Evolutionary conservation across 805 yeast species (phyloP).

Genomic region (Grigorovia humatica): DNA sequence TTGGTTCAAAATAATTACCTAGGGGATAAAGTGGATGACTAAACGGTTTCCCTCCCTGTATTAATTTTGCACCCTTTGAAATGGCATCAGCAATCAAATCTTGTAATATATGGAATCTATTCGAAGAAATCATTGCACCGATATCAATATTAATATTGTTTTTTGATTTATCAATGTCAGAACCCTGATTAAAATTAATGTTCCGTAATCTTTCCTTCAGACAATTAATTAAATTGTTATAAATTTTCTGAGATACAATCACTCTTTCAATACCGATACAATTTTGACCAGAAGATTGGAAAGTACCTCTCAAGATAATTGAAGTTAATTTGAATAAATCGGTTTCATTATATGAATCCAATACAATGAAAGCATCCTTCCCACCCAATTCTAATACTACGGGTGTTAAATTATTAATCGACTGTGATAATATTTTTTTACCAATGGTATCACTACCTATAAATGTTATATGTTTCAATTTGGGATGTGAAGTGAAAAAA

Average conservation of each 20-base stretch:
- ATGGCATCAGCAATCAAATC: constrained; percentile 64
- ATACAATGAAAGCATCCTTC: constrained; percentile 79
- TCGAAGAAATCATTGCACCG: constrained; percentile 89
- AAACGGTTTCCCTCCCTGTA: constrained; percentile 73
- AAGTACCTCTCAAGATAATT: constrained; percentile 85
- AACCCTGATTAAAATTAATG: constrained; percentile 57
- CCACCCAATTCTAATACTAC: constrained; percentile 96
- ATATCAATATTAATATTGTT: constrained; percentile 71
- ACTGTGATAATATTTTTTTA: constrained; percentile 72
- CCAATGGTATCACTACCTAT: constrained; percentile 96
- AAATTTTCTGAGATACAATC: constrained; percentile 62
- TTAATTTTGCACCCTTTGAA: constrained; percentile 62
- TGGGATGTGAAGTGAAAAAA: constrained; percentile 73
- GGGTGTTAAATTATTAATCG: constrained; percentile 81
- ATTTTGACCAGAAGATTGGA: constrained; percentile 96
- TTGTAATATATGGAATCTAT: constrained; percentile 61
- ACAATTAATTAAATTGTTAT: constrained; percentile 49
- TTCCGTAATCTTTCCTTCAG: constrained; percentile 47
- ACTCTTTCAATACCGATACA: constrained; percentile 97
- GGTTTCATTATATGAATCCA: constrained; percentile 57
- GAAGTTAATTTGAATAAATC: constrained; percentile 54
- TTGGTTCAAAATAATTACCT: constrained; percentile 90
- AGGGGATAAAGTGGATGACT: constrained; percentile 89
- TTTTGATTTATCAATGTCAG: constrained; percentile 69
- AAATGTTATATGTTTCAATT: constrained; percentile 79